A percentile compares a stretch with the other conserved stretches of the same genome.
phyloP scores from a whole-genome alignment of 495 filamentous ascomycete genomes.

The Neurospora sp. region DNA sequence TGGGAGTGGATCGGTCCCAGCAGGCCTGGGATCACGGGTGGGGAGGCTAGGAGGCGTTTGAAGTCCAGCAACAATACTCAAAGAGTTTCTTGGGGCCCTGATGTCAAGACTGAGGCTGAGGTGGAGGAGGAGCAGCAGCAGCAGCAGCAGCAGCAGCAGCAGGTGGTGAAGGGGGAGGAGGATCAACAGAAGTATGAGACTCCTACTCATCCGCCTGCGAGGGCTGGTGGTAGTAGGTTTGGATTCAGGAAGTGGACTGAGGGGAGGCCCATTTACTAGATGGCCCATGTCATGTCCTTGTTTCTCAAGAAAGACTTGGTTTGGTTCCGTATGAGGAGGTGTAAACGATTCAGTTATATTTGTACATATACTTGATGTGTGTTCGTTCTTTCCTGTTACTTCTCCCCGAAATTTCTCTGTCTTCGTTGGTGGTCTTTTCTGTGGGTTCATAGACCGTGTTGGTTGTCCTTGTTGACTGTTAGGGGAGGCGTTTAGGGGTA shows the following conservation, averaged over 20 bases:
- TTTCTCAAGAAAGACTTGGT: background rate
- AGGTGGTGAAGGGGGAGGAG: background rate
- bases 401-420: too few relatives aligned
- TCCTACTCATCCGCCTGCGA: background rate
- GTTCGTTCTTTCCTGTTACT: too few relatives aligned
- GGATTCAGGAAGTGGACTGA: background rate
- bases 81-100: constrained; percentile 36
- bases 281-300: background rate
- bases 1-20: constrained; percentile 93
- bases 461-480: background rate
- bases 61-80: constrained; percentile 28
- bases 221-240: background rate
- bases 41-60: constrained; percentile 30
- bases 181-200: background rate
- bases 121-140: constrained; percentile 2
- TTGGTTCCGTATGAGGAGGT: background rate
- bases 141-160: background rate
- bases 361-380: background rate
- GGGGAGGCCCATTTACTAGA: background rate
- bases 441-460: background rate
- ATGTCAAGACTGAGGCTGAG: constrained; percentile 17
- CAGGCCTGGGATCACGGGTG: constrained; percentile 25
- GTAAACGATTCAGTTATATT: background rate
- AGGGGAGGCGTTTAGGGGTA: background rate
- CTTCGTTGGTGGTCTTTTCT: too few relatives aligned